Evolutionary conservation across 345 rosid genomes (phyloP).

Genomic region (Rhodamnia argentea): DNA sequence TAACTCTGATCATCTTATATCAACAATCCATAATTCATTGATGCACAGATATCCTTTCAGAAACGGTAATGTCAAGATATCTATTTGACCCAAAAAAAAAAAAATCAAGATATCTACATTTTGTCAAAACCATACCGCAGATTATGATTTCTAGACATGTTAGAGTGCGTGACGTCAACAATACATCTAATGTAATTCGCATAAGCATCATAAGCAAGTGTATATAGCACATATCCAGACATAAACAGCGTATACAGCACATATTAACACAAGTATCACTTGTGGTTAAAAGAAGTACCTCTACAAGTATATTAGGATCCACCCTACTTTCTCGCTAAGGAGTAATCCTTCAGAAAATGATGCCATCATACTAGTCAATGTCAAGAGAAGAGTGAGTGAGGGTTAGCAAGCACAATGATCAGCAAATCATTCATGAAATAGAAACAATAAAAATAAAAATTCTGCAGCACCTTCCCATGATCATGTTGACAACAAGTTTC

Average conservation of each 20-base stretch:
- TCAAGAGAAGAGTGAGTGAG: conserved; percentile 6
- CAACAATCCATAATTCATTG: background rate
- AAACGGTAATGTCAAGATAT: background rate
- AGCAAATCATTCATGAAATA: background rate
- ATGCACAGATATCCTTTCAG: background rate
- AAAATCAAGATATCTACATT: background rate
- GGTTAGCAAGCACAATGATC: background rate
- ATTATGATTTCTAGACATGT: background rate
- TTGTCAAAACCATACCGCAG: background rate
- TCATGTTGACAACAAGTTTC: conserved; percentile 96
- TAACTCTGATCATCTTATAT: background rate
- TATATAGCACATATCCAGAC: background rate
- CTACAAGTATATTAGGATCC: conserved; percentile 66
- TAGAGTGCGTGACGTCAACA: background rate
- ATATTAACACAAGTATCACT: background rate
- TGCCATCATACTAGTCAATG: conserved; percentile 76
- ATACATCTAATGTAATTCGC: background rate
- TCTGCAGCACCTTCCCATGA: conserved; percentile 77
- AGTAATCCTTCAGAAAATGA: conserved; percentile 84
- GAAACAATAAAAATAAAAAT: background rate
- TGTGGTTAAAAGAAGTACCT: conserved; percentile 26
- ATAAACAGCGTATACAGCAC: background rate
- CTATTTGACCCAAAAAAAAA: too few species aligned
- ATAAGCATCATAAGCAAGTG: background rate
- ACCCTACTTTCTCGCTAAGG: conserved; percentile 80